Evolutionary conservation across 768 basidiomycete species (phyloP).

Genomic region (Termitomyces sp.): DNA sequence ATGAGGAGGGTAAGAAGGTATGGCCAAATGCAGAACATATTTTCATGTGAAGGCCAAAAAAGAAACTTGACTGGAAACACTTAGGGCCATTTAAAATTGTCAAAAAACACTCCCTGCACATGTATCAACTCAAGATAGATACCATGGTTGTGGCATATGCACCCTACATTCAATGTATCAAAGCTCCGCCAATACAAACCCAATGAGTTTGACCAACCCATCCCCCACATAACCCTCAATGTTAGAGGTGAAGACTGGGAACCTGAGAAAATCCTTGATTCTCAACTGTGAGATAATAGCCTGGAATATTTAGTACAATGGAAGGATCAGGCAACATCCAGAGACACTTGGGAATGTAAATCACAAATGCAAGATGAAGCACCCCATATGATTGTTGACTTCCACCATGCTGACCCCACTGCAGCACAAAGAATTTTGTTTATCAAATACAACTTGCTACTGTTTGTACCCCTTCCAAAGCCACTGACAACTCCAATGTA

Average conservation of each 20-base stretch:
- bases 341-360: neutral
- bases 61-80: no score
- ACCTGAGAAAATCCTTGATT: neutral
- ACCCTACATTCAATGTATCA: neutral
- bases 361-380: slow-evolving; percentile 1
- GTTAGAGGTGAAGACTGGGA: slow-evolving; percentile 1
- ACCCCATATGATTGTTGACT: neutral
- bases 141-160: neutral
- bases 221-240: neutral
- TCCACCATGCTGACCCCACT: neutral
- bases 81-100: no score
- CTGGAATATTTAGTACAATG: slow-evolving; percentile 1
- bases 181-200: neutral
- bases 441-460: neutral
- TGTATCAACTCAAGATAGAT: no score
- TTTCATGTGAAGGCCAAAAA: neutral
- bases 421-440: neutral
- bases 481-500: neutral
- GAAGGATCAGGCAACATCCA: slow-evolving; percentile 3
- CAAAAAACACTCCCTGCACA: no score
- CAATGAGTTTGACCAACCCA: neutral
- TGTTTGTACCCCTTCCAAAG: neutral
- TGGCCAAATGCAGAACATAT: slow-evolving; percentile 21
- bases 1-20: slow-evolving; percentile 19
- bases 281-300: neutral